Conservation (phyloP, 179 eudicot species). For the Beta macrorhiza region DNA sequence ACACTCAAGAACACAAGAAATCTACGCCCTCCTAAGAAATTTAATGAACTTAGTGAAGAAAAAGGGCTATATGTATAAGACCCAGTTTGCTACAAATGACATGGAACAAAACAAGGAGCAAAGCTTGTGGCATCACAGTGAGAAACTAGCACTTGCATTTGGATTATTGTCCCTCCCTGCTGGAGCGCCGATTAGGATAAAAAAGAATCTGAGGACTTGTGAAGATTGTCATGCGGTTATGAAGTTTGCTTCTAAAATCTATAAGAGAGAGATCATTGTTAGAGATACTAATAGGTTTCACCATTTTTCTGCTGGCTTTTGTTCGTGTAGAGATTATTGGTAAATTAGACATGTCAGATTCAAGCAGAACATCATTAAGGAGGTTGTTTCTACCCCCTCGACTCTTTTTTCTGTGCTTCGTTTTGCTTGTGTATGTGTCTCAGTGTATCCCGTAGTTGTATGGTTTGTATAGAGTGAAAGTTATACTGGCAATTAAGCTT, state of each 20-base stretch:
- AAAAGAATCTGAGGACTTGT: slow-evolving; percentile 46
- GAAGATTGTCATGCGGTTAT: slow-evolving; percentile 44
- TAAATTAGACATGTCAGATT: slow-evolving; percentile 20
- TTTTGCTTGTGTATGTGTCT: background rate
- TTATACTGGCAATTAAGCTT: background rate
- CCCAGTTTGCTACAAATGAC: slow-evolving; percentile 25
- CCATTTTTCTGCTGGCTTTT: slow-evolving; percentile 34
- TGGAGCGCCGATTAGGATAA: slow-evolving; percentile 32
- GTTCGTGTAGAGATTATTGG: slow-evolving; percentile 41
- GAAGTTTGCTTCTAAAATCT: slow-evolving; percentile 42
- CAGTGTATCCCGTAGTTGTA: background rate
- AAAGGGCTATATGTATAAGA: slow-evolving; percentile 33
- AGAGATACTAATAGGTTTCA: slow-evolving; percentile 48
- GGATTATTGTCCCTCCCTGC: slow-evolving; percentile 34
- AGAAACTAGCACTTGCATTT: slow-evolving; percentile 46
- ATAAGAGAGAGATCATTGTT: slow-evolving; percentile 40
- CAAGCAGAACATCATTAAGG: background rate
- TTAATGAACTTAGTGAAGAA: slow-evolving; percentile 30
- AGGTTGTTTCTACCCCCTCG: slow-evolving; percentile 15
- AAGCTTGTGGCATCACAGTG: slow-evolving; percentile 43
- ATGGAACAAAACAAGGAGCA: slow-evolving; percentile 28
- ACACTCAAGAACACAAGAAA: slow-evolving; percentile 35
- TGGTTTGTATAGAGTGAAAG: background rate
- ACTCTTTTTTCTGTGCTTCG: background rate
- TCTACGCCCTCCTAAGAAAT: slow-evolving; percentile 30